Base-by-base conservation (phyloP, 495 filamentous ascomycete species). In the Astrothelium macrocarpum region DNA sequence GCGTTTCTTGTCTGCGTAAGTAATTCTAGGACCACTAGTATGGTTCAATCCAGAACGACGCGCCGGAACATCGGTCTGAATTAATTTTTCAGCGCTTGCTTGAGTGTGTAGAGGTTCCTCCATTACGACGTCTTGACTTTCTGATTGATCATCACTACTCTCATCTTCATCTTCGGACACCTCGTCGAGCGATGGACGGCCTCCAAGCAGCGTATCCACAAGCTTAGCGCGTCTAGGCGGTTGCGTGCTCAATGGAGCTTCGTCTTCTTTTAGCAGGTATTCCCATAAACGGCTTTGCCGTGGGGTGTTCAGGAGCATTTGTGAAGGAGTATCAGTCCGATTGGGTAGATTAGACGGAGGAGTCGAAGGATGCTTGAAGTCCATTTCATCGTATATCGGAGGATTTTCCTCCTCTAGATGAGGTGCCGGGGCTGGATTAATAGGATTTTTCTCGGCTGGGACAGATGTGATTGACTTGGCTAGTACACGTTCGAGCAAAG, bases 1-100 rank as follows among this genome's bases (percentile, higher is more conserved):
- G 32, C 85, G 78, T 65, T 84, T 81, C 29, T 78, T 79, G 14
- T 39, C 49, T n/a, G 82, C 81, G 74, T 88, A 88, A 9, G 85
- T 88, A 34, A 84, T 74, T 60, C 74, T 81, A 5, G 78, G 75
- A 25, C 79, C 73, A 60, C 63, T 67, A 18, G 11, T 39, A 26
- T 60, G 53, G 0, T 60, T 46, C 49, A 29, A 28, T 2, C 49
- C 49, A 56, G 25, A 2, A 20, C 49, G 49, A 56, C 49, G 49
- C 11, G n/a, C 16, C 2, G 29, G 11, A 29, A 25, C 25, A 11
- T 56, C 49, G 2, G 49, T 56, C 5, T 26, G 49, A 12, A 56
- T 16, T 28, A 16, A 28, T 18, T 67, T 36, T 16, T 60, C 70
- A 36, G 58, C 62, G 32, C 61, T 36, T 23, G 4, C 20, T 16